Evolutionary conservation across 2,329 filamentous ascomycete species (phyloP).

Genomic region (Myriosclerotinia curreyana): DNA sequence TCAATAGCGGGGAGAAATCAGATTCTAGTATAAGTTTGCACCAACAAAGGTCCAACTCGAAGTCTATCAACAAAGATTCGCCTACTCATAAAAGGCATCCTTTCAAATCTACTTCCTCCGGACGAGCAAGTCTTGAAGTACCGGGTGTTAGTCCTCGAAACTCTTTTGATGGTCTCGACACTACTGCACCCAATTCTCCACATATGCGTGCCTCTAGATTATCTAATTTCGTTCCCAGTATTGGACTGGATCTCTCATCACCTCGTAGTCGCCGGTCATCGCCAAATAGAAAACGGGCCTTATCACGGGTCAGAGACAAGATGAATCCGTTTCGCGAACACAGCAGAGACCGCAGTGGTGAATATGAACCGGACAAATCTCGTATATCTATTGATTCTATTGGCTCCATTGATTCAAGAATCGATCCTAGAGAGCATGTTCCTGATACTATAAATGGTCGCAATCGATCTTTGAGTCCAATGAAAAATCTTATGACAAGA

Average conservation of each 20-base stretch:
- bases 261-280: conserved; percentile 61
- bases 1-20: conserved; percentile 23
- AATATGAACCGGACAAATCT: conserved; percentile 38
- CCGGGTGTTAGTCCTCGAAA: conserved; percentile 41
- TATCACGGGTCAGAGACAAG: conserved; percentile 44
- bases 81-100: conserved; percentile 27
- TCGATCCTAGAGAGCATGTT: conserved; percentile 31
- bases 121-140: conserved; percentile 48
- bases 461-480: conserved; percentile 41
- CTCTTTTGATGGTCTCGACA: conserved; percentile 46
- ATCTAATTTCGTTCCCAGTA: conserved; percentile 48
- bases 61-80: conserved; percentile 25
- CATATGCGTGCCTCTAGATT: conserved; percentile 29
- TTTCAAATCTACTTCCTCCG: conserved; percentile 28
- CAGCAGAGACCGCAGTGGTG: conserved; percentile 50
- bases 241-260: conserved; percentile 62
- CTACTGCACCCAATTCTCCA: conserved; percentile 42
- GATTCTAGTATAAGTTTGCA: conserved; percentile 20
- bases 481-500: conserved; percentile 41
- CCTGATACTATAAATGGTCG: conserved; percentile 27
- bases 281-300: conserved; percentile 56
- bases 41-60: conserved; percentile 32
- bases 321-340: conserved; percentile 40
- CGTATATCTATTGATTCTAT: conserved; percentile 19
- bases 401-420: conserved; percentile 16